Percentiles rank a stretch among this genome's conserved stretches.
These are phyloP conservation scores for Hyaloperonospora brassicae DNA, from an alignment of 352 stramenopile genomes.

Conservation along the genomic window DNA sequence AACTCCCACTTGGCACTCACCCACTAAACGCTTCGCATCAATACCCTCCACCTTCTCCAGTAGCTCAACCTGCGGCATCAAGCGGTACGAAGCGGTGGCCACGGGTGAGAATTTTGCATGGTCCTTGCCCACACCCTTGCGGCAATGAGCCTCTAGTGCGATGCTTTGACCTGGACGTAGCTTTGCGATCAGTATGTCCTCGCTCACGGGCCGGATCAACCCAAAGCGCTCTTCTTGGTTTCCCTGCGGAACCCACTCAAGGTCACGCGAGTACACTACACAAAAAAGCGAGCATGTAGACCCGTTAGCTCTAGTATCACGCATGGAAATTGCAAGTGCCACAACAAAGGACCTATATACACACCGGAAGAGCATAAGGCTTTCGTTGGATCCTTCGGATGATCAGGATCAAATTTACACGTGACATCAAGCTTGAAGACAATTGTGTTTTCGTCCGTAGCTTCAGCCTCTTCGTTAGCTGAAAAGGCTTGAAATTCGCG, in stretches of 20 bases:
- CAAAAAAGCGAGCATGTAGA: constrained; percentile 4
- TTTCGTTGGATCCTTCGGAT: constrained; percentile 62
- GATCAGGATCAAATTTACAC: constrained; percentile 65
- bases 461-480: constrained; percentile 82
- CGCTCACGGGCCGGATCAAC: constrained; percentile 80
- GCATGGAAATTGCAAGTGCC: not conserved
- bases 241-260: constrained; percentile 95
- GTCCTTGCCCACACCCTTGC: constrained; percentile 93
- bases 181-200: constrained; percentile 96
- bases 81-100: constrained; percentile 91
- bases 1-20: constrained; percentile 73
- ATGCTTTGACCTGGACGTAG: constrained; percentile 94
- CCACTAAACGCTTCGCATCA: constrained; percentile 49
- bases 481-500: constrained; percentile 83
- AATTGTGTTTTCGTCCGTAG: constrained; percentile 93
- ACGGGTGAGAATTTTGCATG: constrained; percentile 98
- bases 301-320: constrained; percentile 2
- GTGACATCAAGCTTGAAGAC: constrained; percentile 94
- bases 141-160: constrained; percentile 91
- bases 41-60: constrained; percentile 51
- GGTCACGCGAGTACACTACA: constrained; percentile 88
- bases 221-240: constrained; percentile 90
- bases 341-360: constrained; percentile 5
- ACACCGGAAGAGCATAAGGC: constrained; percentile 54
- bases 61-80: constrained; percentile 84